These are phyloP conservation scores for Hypoxylon rubiginosum DNA, from an alignment of 2,329 filamentous ascomycete species.

Conservation along the genomic window DNA sequence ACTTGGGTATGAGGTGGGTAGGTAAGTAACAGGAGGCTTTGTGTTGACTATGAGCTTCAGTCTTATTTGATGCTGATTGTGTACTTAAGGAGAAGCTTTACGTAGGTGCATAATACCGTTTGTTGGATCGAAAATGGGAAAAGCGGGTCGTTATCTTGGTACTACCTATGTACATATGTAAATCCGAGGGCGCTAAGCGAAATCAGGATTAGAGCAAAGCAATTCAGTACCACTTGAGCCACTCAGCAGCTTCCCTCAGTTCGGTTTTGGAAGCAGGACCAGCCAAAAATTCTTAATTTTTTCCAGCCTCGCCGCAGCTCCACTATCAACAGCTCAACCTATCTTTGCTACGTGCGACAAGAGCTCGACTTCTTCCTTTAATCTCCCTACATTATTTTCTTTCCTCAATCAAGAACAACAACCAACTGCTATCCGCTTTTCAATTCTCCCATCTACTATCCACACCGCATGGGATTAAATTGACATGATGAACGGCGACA, in stretches of 20 bases:
- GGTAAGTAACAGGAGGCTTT: background rate
- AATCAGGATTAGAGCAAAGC: slow-evolving; percentile 20
- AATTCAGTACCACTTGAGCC: slow-evolving; percentile 22
- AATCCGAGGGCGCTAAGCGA: slow-evolving; percentile 27
- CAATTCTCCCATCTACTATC: slow-evolving; percentile 8
- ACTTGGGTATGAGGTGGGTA: background rate
- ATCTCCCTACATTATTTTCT: slow-evolving; percentile 13
- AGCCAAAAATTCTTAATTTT: slow-evolving; percentile 52
- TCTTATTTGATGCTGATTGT: background rate
- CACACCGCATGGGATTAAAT: slow-evolving; percentile 11
- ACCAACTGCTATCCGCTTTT: slow-evolving; percentile 17
- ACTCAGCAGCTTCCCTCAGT: slow-evolving; percentile 22
- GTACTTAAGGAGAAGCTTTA: background rate
- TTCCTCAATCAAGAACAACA: slow-evolving; percentile 13
- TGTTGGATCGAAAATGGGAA: slow-evolving; percentile 28
- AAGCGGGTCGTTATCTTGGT: slow-evolving; percentile 36
- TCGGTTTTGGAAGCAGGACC: slow-evolving; percentile 29
- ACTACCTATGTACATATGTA: background rate
- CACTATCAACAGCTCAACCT: slow-evolving; percentile 48
- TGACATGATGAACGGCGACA: slow-evolving; percentile 84
- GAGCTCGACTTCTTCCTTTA: slow-evolving; percentile 40
- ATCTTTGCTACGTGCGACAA: slow-evolving; percentile 7
- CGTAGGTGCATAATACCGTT: background rate
- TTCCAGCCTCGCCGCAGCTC: slow-evolving; percentile 52
- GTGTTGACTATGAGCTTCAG: slow-evolving; percentile 4